Percentiles rank a stretch among this genome's conserved stretches.
These are phyloP conservation scores for Musa troglodytarum DNA, from an alignment of 176 grass and related monocot genomes.

Conservation along the genomic window DNA sequence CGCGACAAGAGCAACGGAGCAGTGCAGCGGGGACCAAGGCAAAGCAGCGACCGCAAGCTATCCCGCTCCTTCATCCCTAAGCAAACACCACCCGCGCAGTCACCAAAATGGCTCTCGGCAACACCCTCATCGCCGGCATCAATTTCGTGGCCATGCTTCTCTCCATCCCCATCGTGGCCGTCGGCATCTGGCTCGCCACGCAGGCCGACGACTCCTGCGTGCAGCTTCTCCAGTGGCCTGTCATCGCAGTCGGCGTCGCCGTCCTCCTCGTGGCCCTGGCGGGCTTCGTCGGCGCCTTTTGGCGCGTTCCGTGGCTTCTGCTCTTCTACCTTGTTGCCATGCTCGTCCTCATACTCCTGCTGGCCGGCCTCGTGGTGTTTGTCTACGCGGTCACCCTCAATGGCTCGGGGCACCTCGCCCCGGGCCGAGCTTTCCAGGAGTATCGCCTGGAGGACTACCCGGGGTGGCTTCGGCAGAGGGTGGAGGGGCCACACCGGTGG, in stretches of 20 bases:
- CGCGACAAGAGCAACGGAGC: not conserved
- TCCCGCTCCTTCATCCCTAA: not conserved
- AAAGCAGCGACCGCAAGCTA: not conserved
- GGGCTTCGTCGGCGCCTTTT: constrained; percentile 60
- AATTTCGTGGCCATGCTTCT: constrained; percentile 57
- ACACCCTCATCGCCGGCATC: constrained; percentile 43
- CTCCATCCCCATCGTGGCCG: constrained; percentile 59
- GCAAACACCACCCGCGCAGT: not conserved
- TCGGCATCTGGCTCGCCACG: constrained; percentile 70
- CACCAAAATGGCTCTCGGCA: constrained; percentile 45
- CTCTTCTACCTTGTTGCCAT: constrained; percentile 66
- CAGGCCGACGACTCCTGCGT: constrained; percentile 60
- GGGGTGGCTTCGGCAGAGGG: constrained; percentile 48
- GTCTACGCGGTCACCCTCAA: constrained; percentile 37
- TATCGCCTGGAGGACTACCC: constrained; percentile 60
- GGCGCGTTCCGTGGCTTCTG: constrained; percentile 63
- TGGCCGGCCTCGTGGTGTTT: constrained; percentile 51
- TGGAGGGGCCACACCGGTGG: constrained; percentile 39
- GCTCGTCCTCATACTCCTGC: constrained; percentile 33
- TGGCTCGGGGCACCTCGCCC: constrained; percentile 25
- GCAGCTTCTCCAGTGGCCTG: constrained; percentile 68
- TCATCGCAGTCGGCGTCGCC: constrained; percentile 48
- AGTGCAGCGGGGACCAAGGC: not conserved
- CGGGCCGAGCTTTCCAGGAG: constrained; percentile 59
- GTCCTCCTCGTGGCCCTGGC: constrained; percentile 50